A percentile compares a stretch with the other conserved stretches of the same genome.
These are phyloP conservation scores for Colletotrichum aenigma DNA, from an alignment of 2,329 filamentous ascomycete species.

Conservation along the genomic window DNA sequence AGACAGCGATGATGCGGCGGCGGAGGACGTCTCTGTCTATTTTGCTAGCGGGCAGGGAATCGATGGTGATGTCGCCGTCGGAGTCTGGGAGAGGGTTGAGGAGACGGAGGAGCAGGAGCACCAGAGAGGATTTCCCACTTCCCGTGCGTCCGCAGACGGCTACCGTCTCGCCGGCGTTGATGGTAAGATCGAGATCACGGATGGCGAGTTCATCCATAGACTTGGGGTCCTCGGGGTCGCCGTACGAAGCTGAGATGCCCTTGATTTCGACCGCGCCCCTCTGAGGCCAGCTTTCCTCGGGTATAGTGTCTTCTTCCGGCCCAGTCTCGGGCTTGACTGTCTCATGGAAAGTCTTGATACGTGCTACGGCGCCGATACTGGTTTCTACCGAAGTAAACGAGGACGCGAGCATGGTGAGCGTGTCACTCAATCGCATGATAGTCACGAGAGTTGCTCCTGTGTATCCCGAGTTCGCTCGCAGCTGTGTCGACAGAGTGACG, in stretches of 20 bases:
- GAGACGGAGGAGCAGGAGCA: conserved; percentile 44
- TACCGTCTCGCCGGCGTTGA: conserved; percentile 35
- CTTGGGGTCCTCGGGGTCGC: background rate
- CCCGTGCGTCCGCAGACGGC: conserved; percentile 42
- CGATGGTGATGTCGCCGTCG: conserved; percentile 42
- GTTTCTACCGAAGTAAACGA: conserved; percentile 36
- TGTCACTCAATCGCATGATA: conserved; percentile 39
- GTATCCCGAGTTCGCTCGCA: conserved; percentile 38
- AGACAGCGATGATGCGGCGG: conserved; percentile 52
- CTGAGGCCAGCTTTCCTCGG: conserved; percentile 33
- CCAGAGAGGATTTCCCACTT: conserved; percentile 48
- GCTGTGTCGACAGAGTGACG: conserved; percentile 51
- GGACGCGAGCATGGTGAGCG: conserved; percentile 30
- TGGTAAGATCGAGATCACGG: conserved; percentile 28
- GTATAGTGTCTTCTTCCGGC: conserved; percentile 17
- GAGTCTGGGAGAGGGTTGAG: conserved; percentile 39
- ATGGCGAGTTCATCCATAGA: conserved; percentile 25
- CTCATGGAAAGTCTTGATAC: conserved; percentile 31
- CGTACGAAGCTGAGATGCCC: conserved; percentile 37
- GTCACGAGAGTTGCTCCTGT: conserved; percentile 42
- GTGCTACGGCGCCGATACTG: conserved; percentile 29
- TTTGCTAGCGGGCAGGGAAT: conserved; percentile 37
- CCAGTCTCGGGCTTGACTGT: conserved; percentile 25
- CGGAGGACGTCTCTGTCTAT: conserved; percentile 49
- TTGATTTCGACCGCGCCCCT: conserved; percentile 32